Conservation (phyloP, 352 stramenopile genomes). For the Elongisporangium undulatum region DNA sequence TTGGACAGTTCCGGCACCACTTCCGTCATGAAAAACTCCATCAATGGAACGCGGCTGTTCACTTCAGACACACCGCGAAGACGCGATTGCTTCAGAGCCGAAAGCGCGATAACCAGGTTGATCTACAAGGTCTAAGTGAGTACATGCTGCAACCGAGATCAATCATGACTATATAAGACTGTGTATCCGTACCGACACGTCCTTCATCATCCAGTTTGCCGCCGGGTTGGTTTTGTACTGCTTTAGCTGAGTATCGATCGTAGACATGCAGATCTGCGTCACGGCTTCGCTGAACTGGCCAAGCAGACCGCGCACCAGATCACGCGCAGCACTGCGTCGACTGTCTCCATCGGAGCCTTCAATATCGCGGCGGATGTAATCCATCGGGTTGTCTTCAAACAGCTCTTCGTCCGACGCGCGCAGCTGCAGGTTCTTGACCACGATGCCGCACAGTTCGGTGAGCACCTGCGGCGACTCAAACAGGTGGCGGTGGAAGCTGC, state of each 20-base stretch:
- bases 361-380: constrained; percentile 98
- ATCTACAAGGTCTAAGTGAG: constrained; percentile 29
- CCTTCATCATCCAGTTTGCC: constrained; percentile 93
- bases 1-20: constrained; percentile 92
- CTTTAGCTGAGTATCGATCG: constrained; percentile 89
- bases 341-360: constrained; percentile 97
- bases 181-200: constrained; percentile 86
- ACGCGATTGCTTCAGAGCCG: constrained; percentile 92
- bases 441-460: constrained; percentile 94
- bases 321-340: constrained; percentile 91
- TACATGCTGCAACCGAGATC: neutral
- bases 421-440: constrained; percentile 97
- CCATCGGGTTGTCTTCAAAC: constrained; percentile 98
- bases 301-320: constrained; percentile 94
- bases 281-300: constrained; percentile 93
- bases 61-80: constrained; percentile 93
- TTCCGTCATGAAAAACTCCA: constrained; percentile 95
- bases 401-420: constrained; percentile 95
- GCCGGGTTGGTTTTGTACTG: constrained; percentile 86
- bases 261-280: constrained; percentile 92
- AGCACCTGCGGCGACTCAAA: constrained; percentile 82
- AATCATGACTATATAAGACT: neutral
- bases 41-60: constrained; percentile 93
- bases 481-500: constrained; percentile 90
- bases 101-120: constrained; percentile 95